Conservation (phyloP, 805 yeast species). For the Sporopachydermia quercuum region DNA sequence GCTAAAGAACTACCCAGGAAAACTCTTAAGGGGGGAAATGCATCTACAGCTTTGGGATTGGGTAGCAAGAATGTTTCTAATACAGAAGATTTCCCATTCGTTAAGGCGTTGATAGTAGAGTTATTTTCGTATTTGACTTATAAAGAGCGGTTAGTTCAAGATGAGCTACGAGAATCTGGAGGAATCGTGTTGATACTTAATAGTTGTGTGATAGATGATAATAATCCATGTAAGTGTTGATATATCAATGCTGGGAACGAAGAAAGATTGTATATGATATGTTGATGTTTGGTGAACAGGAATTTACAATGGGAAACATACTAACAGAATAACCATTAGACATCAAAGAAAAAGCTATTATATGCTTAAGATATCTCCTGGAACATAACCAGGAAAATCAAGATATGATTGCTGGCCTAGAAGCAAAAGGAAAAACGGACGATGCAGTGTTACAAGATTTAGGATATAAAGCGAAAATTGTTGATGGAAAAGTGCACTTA, state of each 20-base stretch:
- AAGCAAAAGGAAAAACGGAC: conserved; percentile 53
- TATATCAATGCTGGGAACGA: not conserved
- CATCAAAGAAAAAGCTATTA: conserved; percentile 68
- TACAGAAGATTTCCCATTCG: conserved; percentile 39
- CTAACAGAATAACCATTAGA: not conserved
- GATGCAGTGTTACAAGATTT: conserved; percentile 47
- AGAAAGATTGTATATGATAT: not conserved
- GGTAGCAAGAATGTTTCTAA: conserved; percentile 3
- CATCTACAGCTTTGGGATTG: not conserved
- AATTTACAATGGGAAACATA: too few relatives aligned
- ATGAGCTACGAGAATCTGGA: conserved; percentile 43
- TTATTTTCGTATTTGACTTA: conserved; percentile 43
- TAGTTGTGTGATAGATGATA: conserved; percentile 72
- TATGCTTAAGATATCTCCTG: conserved; percentile 59
- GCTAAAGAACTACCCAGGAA: not conserved
- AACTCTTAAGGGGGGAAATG: not conserved
- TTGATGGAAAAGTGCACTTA: conserved; percentile 41
- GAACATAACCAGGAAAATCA: conserved; percentile 58
- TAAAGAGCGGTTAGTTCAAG: conserved; percentile 44
- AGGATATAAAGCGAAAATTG: conserved; percentile 64
- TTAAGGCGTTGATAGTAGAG: conserved; percentile 54
- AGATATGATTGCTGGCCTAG: conserved; percentile 56
- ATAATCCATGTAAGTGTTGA: conserved; percentile 52
- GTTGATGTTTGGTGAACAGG: not conserved
- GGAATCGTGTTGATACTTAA: conserved; percentile 63